phyloP scores from a whole-genome alignment of 2,329 filamentous ascomycete genomes.

The Aspergillus spinulosporus region DNA sequence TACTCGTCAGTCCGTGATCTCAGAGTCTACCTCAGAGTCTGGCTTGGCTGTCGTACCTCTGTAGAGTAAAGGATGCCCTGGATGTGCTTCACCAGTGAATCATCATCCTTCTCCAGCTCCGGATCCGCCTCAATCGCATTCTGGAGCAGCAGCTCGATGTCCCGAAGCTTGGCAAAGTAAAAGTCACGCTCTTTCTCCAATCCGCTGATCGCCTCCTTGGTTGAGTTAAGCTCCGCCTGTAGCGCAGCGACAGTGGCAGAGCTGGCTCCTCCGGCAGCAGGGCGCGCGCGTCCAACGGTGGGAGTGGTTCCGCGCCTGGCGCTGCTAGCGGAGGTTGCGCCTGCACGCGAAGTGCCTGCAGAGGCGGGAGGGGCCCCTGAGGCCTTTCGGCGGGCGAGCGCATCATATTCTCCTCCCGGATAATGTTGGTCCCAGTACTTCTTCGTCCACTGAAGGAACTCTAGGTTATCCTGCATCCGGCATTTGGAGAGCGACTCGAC shows the following conservation, averaged over 20 bases:
- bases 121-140: conserved; percentile 89
- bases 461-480: conserved; percentile 99
- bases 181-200: conserved; percentile 97
- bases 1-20: conserved; percentile 7
- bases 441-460: conserved; percentile 97
- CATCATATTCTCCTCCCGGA: conserved; percentile 95
- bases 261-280: conserved; percentile 50
- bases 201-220: conserved; percentile 94
- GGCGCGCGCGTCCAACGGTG: conserved; percentile 54
- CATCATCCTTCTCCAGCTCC: conserved; percentile 90
- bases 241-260: conserved; percentile 67
- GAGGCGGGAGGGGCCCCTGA: conserved; percentile 58
- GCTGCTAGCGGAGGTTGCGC: conserved; percentile 47
- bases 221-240: conserved; percentile 77
- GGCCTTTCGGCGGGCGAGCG: conserved; percentile 79
- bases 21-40: neutral
- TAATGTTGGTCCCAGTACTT: conserved; percentile 97
- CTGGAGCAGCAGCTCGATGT: conserved; percentile 94
- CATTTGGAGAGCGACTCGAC: conserved; percentile 91
- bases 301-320: conserved; percentile 63
- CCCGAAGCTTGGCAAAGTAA: conserved; percentile 97
- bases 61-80: conserved; percentile 97
- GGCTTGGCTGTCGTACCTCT: conserved; percentile 57
- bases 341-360: conserved; percentile 50
- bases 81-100: conserved; percentile 89